Conservation (phyloP, 148 eudicot genomes). For the Fagopyrum esculentum region DNA sequence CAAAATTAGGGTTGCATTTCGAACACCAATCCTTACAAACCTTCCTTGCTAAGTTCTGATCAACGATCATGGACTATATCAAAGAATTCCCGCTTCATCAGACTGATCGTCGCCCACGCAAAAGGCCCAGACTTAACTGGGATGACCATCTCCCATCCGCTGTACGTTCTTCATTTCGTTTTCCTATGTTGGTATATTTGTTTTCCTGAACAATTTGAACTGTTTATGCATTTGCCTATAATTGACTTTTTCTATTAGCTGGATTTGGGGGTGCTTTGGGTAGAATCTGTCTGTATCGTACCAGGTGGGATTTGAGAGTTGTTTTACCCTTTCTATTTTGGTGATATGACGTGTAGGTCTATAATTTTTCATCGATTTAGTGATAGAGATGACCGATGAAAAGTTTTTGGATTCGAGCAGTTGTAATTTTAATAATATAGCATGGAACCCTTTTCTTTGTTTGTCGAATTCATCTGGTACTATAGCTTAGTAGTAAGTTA, state of each 20-base stretch:
- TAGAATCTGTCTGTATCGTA: not conserved
- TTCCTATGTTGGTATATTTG: not conserved
- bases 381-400: not conserved
- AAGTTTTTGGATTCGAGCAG: not conserved
- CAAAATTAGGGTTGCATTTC: constrained; percentile 26
- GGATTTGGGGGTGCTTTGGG: not conserved
- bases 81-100: constrained; percentile 35
- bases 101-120: constrained; percentile 62
- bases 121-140: constrained; percentile 51
- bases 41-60: constrained; percentile 12
- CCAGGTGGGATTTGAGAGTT: constrained; percentile 7
- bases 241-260: not conserved
- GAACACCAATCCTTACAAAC: constrained; percentile 7
- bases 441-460: not conserved
- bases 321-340: not conserved
- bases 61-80: constrained; percentile 38
- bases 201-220: not conserved
- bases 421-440: not conserved
- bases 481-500: not conserved
- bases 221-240: not conserved
- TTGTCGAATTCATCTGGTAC: not conserved
- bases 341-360: not conserved
- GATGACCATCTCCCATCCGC: constrained; percentile 41
- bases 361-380: not conserved
- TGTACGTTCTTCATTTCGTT: constrained; percentile 22